These are phyloP conservation scores for Coniosporium tulheliwenetii DNA, from an alignment of 2,329 filamentous ascomycete genomes.

Conservation along the genomic window DNA sequence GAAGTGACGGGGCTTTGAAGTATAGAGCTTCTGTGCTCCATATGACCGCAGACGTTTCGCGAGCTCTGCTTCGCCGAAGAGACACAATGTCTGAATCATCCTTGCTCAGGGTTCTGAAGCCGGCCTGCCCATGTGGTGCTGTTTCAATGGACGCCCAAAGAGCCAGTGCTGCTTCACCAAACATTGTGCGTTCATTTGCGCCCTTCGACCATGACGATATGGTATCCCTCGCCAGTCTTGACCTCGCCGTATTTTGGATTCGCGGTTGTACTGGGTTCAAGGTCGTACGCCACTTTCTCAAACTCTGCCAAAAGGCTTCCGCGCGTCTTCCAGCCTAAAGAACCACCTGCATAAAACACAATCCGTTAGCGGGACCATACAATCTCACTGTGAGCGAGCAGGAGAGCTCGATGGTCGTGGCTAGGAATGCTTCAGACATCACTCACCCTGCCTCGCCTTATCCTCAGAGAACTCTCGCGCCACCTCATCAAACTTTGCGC, in stretches of 20 bases:
- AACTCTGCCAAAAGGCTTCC: slow-evolving; percentile 53
- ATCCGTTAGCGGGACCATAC: neutral
- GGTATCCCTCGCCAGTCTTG: slow-evolving; percentile 64
- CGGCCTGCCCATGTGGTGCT: too few relatives aligned
- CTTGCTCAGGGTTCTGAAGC: too few relatives aligned
- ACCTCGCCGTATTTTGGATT: slow-evolving; percentile 53
- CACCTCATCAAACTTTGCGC: slow-evolving; percentile 60
- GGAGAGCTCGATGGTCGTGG: too few relatives aligned
- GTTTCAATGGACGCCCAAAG: too few relatives aligned
- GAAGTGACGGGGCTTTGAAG: too few relatives aligned
- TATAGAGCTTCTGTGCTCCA: too few relatives aligned
- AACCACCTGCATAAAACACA: slow-evolving; percentile 36
- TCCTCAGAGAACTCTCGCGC: slow-evolving; percentile 61
- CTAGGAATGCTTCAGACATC: neutral
- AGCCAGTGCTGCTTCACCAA: too few relatives aligned
- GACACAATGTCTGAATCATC: too few relatives aligned
- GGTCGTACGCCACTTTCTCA: slow-evolving; percentile 54
- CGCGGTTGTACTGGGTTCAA: slow-evolving; percentile 49
- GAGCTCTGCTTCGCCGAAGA: too few relatives aligned
- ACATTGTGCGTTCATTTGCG: slow-evolving; percentile 32
- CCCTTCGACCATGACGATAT: slow-evolving; percentile 65
- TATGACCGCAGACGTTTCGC: too few relatives aligned
- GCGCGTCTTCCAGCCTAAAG: slow-evolving; percentile 57
- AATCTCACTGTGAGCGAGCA: neutral
- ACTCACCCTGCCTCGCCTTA: slow-evolving; percentile 47